Evolutionary conservation across 768 basidiomycete genomes (phyloP).

Genomic region (Tylopilus intermedius): DNA sequence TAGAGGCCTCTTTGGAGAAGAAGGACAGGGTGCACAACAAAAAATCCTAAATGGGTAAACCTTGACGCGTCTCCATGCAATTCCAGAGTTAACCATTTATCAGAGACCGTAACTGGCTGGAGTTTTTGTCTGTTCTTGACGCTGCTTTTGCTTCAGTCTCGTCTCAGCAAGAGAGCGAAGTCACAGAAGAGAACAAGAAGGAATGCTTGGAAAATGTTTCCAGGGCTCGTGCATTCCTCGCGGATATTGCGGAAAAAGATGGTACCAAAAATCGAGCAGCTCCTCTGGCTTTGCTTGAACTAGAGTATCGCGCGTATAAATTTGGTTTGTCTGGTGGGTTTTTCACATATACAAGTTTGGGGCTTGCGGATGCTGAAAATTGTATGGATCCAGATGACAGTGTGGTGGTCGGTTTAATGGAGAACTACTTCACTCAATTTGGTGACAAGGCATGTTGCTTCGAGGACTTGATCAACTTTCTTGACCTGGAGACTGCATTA

Average conservation of each 20-base stretch:
- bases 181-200: slow-evolving; percentile 34
- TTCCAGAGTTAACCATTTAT: slow-evolving; percentile 21
- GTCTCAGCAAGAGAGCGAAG: slow-evolving; percentile 18
- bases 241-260: slow-evolving; percentile 55
- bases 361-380: slow-evolving; percentile 3
- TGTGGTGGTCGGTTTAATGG: slow-evolving; percentile 45
- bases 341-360: neutral
- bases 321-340: slow-evolving; percentile 43
- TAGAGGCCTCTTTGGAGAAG: slow-evolving; percentile 54
- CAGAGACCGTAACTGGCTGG: slow-evolving; percentile 83
- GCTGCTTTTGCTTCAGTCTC: slow-evolving; percentile 49
- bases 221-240: slow-evolving; percentile 49
- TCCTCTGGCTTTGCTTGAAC: slow-evolving; percentile 67
- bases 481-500: slow-evolving; percentile 45
- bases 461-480: slow-evolving; percentile 75
- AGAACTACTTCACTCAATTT: slow-evolving; percentile 65
- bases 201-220: slow-evolving; percentile 37
- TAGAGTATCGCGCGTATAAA: slow-evolving; percentile 55
- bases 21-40: slow-evolving; percentile 55
- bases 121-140: slow-evolving; percentile 72
- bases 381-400: slow-evolving; percentile 36
- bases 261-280: slow-evolving; percentile 71
- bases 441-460: slow-evolving; percentile 83
- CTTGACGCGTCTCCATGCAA: neutral
- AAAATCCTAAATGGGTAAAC: slow-evolving; percentile 58